phyloP scores from a whole-genome alignment of 805 yeast species.

The Jamesozyma lodderae region DNA sequence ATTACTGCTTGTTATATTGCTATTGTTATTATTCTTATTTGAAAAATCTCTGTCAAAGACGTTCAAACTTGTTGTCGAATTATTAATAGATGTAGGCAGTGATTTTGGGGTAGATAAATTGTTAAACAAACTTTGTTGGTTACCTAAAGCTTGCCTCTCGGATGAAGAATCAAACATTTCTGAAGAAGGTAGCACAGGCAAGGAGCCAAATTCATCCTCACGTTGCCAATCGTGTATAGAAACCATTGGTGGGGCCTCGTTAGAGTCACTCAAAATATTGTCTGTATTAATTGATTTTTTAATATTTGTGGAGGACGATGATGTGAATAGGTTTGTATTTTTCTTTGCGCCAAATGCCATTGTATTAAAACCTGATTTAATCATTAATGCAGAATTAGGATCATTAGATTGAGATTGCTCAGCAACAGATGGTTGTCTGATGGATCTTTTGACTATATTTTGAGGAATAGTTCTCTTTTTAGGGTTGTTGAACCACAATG shows the following conservation, averaged over 20 bases:
- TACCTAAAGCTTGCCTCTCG: not conserved
- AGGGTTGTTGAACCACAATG: constrained; percentile 36
- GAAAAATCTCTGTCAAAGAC: constrained; percentile 14
- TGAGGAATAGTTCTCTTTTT: constrained; percentile 41
- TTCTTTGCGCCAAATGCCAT: constrained; percentile 34
- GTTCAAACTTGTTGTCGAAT: constrained; percentile 5
- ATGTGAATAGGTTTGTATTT: constrained; percentile 6
- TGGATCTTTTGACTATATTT: constrained; percentile 36
- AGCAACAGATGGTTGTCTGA: constrained; percentile 6
- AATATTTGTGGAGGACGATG: not conserved
- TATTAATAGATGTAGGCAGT: not conserved
- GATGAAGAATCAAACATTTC: too few relatives aligned
- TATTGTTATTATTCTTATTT: not conserved
- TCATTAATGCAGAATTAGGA: constrained; percentile 1
- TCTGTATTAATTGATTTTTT: constrained; percentile 4
- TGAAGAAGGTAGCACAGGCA: constrained; percentile 5
- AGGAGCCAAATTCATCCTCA: constrained; percentile 28
- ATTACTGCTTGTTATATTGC: not conserved
- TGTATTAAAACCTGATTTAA: constrained; percentile 30
- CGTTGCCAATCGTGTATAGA: constrained; percentile 35
- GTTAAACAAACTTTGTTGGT: constrained; percentile 3
- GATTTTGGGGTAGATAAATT: not conserved
- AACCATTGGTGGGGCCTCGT: constrained; percentile 35
- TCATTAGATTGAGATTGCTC: not conserved
- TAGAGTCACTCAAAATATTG: constrained; percentile 26